phyloP scores from a whole-genome alignment of 2,329 filamentous ascomycete genomes.

The Aspergillus ochraceoroseus region DNA sequence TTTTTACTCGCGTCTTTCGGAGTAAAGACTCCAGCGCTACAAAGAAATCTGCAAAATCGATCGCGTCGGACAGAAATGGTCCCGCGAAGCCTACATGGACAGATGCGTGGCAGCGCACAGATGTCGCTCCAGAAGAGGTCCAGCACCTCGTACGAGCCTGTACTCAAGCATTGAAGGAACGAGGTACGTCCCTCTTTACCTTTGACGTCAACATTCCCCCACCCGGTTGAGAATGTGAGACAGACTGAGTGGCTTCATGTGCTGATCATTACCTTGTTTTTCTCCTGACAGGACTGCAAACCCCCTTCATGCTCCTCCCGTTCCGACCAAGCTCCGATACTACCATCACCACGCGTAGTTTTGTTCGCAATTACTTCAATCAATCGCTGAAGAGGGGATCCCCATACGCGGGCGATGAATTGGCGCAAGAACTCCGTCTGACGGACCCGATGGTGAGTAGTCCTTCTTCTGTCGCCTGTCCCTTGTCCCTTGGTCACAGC shows the following conservation, averaged over 20 bases:
- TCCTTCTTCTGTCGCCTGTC: not conserved
- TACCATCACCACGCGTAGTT: constrained; percentile 85
- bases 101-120: constrained; percentile 77
- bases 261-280: constrained; percentile 30
- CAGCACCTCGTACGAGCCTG: constrained; percentile 79
- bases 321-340: constrained; percentile 91
- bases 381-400: constrained; percentile 55
- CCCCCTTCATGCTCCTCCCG: constrained; percentile 86
- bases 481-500: no score
- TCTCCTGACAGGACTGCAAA: constrained; percentile 64
- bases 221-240: constrained; percentile 22
- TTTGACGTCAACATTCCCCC: constrained; percentile 14
- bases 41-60: constrained; percentile 56
- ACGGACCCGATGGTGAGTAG: constrained; percentile 83
- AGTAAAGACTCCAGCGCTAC: constrained; percentile 63
- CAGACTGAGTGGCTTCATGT: constrained; percentile 25
- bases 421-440: constrained; percentile 83
- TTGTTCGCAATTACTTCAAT: constrained; percentile 89
- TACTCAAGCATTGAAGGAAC: constrained; percentile 84
- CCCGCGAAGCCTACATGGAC: constrained; percentile 74
- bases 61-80: constrained; percentile 49
- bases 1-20: constrained; percentile 63
- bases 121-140: constrained; percentile 83
- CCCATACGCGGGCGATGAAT: constrained; percentile 59
- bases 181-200: constrained; percentile 60